Evolutionary conservation across 306 rosid species (phyloP).

Genomic region (Ziziphus jujuba): DNA sequence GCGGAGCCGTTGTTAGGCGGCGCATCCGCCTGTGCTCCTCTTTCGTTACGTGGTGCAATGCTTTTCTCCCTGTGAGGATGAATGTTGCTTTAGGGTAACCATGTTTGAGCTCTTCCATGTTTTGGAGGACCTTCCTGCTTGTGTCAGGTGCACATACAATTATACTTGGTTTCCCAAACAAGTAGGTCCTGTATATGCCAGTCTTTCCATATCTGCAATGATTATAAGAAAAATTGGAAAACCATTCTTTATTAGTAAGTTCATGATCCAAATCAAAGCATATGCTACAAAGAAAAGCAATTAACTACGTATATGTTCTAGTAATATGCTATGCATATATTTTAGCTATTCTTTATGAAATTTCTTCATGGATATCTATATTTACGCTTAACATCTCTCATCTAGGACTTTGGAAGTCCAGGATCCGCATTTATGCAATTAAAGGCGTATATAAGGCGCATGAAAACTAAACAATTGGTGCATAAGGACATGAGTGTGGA

Average conservation of each 20-base stretch:
- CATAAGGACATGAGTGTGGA: no score
- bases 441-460: no score
- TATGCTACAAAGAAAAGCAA: neutral
- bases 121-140: conserved; percentile 16
- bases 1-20: conserved; percentile 13
- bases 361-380: no score
- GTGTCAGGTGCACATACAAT: conserved; percentile 15
- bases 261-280: no score
- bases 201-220: conserved; percentile 21
- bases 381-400: no score
- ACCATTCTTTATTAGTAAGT: neutral
- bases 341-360: no score
- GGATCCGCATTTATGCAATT: no score
- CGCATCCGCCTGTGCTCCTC: conserved; percentile 32
- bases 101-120: conserved; percentile 16
- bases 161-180: conserved; percentile 32
- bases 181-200: conserved; percentile 30
- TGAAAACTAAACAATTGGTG: no score
- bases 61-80: neutral
- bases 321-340: no score
- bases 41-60: neutral
- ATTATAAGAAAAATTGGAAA: no score
- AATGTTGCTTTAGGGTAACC: conserved; percentile 26
- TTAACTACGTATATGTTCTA: neutral
- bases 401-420: no score